phyloP scores from a whole-genome alignment of 768 basidiomycete genomes.

The Fomitopsis serialis region DNA sequence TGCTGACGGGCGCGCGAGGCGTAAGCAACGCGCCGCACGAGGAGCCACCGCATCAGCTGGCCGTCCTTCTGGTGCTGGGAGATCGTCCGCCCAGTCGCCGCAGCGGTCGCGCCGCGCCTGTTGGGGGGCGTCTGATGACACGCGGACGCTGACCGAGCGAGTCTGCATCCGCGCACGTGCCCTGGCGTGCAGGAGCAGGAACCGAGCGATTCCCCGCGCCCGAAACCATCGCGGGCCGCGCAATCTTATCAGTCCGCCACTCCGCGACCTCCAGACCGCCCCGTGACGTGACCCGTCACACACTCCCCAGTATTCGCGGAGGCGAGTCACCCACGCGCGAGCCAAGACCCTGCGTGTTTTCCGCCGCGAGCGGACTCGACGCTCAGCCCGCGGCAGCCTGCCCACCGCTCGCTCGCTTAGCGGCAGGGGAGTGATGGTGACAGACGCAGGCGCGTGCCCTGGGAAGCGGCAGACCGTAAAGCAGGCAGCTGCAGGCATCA shows the following conservation, averaged over 20 bases:
- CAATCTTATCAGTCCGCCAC: background rate
- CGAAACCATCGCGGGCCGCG: background rate
- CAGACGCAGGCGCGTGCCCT: background rate
- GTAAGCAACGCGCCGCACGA: background rate
- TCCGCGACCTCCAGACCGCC: background rate
- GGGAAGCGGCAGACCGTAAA: background rate
- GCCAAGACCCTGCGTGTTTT: too few species aligned
- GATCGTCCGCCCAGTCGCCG: background rate
- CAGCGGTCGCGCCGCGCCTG: background rate
- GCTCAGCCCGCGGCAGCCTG: too few species aligned
- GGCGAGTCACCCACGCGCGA: background rate
- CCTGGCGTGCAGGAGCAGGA: background rate
- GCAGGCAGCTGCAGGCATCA: background rate
- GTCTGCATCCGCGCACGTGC: background rate
- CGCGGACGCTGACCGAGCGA: background rate
- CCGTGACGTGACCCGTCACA: background rate
- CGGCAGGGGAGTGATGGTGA: too few species aligned
- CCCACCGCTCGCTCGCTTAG: too few species aligned
- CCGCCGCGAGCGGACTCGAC: too few species aligned
- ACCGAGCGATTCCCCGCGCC: background rate
- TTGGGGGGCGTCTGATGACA: background rate
- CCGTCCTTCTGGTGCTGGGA: too few species aligned
- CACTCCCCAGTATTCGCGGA: background rate
- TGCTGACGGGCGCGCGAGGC: background rate
- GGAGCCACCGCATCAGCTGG: background rate